These are phyloP conservation scores for Zopfia rhizophila DNA, from an alignment of 2,329 filamentous ascomycete genomes.

Conservation along the genomic window DNA sequence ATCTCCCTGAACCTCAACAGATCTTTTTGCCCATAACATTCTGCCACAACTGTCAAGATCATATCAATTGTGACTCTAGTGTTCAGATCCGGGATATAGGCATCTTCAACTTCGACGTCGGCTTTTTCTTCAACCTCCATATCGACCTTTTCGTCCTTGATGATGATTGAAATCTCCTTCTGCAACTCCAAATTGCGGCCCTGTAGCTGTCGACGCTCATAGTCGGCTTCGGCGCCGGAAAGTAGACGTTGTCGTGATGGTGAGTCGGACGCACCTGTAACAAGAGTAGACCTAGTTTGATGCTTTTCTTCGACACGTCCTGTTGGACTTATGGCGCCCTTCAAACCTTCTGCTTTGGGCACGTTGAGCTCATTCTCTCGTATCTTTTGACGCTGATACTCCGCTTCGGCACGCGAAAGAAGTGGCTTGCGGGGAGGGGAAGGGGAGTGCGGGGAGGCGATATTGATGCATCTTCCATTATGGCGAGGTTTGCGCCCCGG, in stretches of 20 bases:
- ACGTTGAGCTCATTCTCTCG: constrained; percentile 17
- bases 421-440: constrained; percentile 5
- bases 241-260: not conserved
- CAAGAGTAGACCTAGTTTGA: no score
- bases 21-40: constrained; percentile 90
- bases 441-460: not conserved
- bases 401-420: constrained; percentile 26
- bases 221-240: not conserved
- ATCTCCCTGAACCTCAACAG: constrained; percentile 77
- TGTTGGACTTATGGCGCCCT: no score
- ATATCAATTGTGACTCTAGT: constrained; percentile 83
- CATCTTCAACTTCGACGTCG: no score
- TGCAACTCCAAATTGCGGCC: constrained; percentile 1
- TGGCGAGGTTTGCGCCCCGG: constrained; percentile 10
- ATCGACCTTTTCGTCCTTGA: no score
- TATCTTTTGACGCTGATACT: no score
- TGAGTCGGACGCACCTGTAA: no score
- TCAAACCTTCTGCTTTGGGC: no score
- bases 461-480: constrained; percentile 9
- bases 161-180: constrained; percentile 34
- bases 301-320: no score
- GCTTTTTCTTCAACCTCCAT: constrained; percentile 52
- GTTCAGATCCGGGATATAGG: constrained; percentile 55
- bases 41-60: constrained; percentile 87
- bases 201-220: not conserved